A percentile compares a stretch with the other conserved stretches of the same genome.
Conservation (phyloP, 208 protist species). For the Leishmania amazonensis region DNA sequence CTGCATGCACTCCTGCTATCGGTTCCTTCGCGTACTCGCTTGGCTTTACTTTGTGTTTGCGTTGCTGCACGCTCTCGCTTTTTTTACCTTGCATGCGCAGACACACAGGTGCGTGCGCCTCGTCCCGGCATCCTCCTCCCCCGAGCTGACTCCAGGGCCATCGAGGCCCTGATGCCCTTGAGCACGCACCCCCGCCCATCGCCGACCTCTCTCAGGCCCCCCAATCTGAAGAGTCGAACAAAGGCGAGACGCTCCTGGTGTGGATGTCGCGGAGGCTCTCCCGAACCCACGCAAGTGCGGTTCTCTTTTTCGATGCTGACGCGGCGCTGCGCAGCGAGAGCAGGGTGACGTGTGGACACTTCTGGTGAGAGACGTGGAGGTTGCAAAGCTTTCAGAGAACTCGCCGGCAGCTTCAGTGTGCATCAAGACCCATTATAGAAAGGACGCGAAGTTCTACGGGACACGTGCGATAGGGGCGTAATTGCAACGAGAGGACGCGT, state of each 20-base stretch:
- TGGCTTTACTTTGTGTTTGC: background rate
- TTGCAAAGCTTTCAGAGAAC: background rate
- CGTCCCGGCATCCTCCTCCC: background rate
- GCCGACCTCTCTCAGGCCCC: background rate
- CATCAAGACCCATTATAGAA: background rate
- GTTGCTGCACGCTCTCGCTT: background rate
- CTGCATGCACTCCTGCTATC: background rate
- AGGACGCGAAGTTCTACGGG: background rate
- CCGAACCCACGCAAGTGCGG: background rate
- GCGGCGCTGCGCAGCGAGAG: background rate
- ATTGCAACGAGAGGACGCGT: background rate
- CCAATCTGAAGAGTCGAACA: background rate
- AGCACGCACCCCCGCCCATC: background rate
- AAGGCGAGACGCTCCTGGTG: too few relatives aligned
- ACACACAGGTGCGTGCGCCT: background rate
- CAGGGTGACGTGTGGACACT: background rate
- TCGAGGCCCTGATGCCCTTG: background rate
- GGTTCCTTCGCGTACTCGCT: background rate
- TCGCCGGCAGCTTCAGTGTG: background rate
- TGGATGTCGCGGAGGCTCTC: background rate
- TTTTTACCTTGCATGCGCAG: background rate
- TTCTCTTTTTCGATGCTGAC: background rate
- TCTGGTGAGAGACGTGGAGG: background rate
- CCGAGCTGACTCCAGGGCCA: background rate
- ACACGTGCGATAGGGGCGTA: background rate